Percentiles rank a stretch among this genome's conserved stretches.
Evolutionary conservation across 2,329 filamentous ascomycete species (phyloP).

Genomic region (Coniochaeta sp.): DNA sequence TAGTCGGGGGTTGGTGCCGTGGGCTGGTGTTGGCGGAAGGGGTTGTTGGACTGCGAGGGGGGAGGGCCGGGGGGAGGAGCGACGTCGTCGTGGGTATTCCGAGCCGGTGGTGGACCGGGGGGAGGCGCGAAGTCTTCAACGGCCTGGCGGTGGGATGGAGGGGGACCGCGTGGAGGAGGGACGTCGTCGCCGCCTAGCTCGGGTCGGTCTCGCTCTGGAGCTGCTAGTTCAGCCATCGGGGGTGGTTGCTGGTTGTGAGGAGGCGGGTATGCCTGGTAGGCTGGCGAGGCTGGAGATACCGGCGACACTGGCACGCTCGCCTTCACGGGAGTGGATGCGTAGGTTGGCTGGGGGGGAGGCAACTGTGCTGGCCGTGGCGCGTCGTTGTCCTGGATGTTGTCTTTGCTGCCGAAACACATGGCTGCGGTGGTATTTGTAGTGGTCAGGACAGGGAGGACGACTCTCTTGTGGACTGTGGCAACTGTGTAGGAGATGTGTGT

Average conservation of each 20-base stretch:
- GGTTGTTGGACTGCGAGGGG: no score
- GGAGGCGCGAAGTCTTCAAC: slow-evolving; percentile 14
- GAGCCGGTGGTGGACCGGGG: slow-evolving; percentile 16
- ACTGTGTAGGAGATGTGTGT: not conserved
- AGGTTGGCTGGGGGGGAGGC: slow-evolving; percentile 15
- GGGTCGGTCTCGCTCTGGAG: slow-evolving; percentile 2
- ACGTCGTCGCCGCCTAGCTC: slow-evolving; percentile 17
- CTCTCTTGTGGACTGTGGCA: no score
- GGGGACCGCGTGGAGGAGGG: slow-evolving; percentile 6
- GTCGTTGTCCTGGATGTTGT: slow-evolving; percentile 23
- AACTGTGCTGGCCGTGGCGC: slow-evolving; percentile 27
- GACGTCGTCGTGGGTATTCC: slow-evolving; percentile 2
- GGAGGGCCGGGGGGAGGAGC: slow-evolving; percentile 18
- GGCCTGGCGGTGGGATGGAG: slow-evolving; percentile 6
- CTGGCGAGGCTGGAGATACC: slow-evolving; percentile 6
- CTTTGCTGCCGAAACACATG: slow-evolving; percentile 44
- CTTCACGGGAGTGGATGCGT: slow-evolving; percentile 7
- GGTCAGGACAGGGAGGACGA: not conserved
- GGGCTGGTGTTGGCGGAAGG: no score
- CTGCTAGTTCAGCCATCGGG: not conserved
- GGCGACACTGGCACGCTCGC: slow-evolving; percentile 10
- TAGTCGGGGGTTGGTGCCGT: slow-evolving; percentile 2
- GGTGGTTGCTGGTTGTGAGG: slow-evolving; percentile 15
- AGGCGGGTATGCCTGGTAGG: no score
- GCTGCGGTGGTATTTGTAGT: not conserved